A percentile compares a stretch with the other conserved stretches of the same genome.
Conservation (phyloP, 148 eudicot genomes). For the Fagopyrum tataricum region DNA sequence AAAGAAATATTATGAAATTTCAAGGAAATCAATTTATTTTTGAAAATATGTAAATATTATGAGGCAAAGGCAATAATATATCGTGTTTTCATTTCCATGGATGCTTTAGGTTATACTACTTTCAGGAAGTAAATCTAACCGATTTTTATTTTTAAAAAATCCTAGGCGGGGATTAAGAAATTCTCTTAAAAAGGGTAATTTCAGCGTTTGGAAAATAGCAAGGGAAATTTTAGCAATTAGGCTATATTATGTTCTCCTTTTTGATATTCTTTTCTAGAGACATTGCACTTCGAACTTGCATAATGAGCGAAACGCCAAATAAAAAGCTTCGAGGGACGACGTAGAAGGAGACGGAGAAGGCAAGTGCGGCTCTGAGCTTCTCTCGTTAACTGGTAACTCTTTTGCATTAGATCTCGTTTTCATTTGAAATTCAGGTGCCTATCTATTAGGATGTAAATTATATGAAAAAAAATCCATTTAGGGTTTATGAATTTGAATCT, state of each 20-base stretch:
- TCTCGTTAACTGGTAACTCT: not conserved
- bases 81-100: no score
- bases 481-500: not conserved
- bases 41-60: no score
- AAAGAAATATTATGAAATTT: no score
- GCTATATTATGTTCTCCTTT: not conserved
- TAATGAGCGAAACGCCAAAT: not conserved
- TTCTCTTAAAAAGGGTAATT: no score
- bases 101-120: no score
- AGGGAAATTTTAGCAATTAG: not conserved
- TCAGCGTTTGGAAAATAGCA: no score
- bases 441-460: not conserved
- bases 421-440: not conserved
- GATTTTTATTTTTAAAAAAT: no score
- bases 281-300: not conserved
- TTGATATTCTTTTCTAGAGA: no score
- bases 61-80: no score
- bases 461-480: not conserved
- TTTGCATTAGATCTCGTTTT: not conserved
- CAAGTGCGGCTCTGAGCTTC: not conserved
- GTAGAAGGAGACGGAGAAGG: not conserved
- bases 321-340: not conserved
- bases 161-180: no score
- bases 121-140: no score
- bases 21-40: no score